phyloP scores from a whole-genome alignment of 805 yeast species.

The Suhomyces sp. region DNA sequence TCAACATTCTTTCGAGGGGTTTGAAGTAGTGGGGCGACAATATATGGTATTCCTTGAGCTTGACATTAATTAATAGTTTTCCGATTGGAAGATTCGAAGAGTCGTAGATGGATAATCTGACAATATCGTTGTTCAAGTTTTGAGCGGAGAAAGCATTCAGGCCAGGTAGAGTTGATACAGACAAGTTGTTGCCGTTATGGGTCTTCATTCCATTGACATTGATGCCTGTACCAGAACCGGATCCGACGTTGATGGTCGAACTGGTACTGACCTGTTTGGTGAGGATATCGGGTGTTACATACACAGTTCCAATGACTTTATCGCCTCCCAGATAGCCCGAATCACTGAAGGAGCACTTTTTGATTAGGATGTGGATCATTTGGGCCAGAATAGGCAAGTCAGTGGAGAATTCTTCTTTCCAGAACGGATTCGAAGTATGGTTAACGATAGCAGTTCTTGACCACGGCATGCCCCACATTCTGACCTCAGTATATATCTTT shows the following conservation, averaged over 20 bases:
- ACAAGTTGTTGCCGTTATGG: slow-evolving; percentile 7
- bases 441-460: slow-evolving; percentile 69
- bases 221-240: slow-evolving; percentile 21
- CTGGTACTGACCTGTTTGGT: slow-evolving; percentile 27
- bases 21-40: slow-evolving; percentile 60
- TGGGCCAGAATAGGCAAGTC: slow-evolving; percentile 56
- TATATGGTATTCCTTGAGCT: slow-evolving; percentile 52
- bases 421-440: slow-evolving; percentile 57
- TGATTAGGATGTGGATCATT: slow-evolving; percentile 49
- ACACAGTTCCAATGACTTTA: slow-evolving; percentile 51
- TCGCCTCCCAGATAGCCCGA: slow-evolving; percentile 31
- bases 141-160: not conserved
- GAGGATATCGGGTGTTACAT: slow-evolving; percentile 51
- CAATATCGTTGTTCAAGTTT: slow-evolving; percentile 29
- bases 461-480: slow-evolving; percentile 73
- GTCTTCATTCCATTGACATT: slow-evolving; percentile 16
- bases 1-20: slow-evolving; percentile 59
- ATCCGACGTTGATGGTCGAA: slow-evolving; percentile 35
- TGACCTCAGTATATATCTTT: slow-evolving; percentile 64
- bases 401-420: slow-evolving; percentile 77
- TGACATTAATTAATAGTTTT: slow-evolving; percentile 50
- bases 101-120: slow-evolving; percentile 46
- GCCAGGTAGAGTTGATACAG: slow-evolving; percentile 1
- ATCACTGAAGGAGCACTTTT: slow-evolving; percentile 24
- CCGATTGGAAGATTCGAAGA: slow-evolving; percentile 50